Conservation (phyloP, 2,329 filamentous ascomycete species). For the Paradendryphiella salina region DNA sequence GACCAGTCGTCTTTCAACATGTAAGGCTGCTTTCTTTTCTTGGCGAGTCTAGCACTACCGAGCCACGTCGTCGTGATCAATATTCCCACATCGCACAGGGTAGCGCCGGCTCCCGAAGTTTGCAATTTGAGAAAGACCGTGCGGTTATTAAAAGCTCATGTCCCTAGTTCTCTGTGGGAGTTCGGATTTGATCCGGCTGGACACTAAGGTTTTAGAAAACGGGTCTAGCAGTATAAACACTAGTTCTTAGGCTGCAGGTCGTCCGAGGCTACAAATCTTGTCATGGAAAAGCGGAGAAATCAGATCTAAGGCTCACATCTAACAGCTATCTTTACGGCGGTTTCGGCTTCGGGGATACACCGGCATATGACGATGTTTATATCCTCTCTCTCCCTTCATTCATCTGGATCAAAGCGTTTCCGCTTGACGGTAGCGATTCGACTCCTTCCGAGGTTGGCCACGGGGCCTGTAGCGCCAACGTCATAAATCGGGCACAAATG, state of each 20-base stretch:
- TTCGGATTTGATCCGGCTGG: no score
- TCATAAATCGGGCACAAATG: slow-evolving; percentile 62
- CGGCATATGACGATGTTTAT: slow-evolving; percentile 65
- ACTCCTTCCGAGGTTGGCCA: slow-evolving; percentile 51
- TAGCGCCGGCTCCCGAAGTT: no score
- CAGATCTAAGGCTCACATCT: neutral
- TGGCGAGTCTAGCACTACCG: neutral
- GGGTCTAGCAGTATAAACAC: no score
- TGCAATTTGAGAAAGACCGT: no score
- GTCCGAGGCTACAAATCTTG: neutral
- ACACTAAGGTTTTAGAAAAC: no score
- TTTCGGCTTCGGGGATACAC: slow-evolving; percentile 53
- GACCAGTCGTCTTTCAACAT: slow-evolving; percentile 68
- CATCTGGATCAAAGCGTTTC: slow-evolving; percentile 63
- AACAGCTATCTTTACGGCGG: slow-evolving; percentile 65
- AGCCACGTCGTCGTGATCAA: neutral
- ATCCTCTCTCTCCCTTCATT: slow-evolving; percentile 66
- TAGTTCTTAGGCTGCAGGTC: neutral
- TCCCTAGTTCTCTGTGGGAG: no score
- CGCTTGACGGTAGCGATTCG: slow-evolving; percentile 46
- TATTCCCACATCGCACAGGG: neutral
- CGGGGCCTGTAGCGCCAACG: slow-evolving; percentile 60
- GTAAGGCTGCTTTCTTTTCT: slow-evolving; percentile 46
- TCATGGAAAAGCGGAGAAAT: neutral
- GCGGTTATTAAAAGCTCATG: no score